Conservation (phyloP, 2,329 filamentous ascomycete species). For the Colletotrichum chrysophilum region DNA sequence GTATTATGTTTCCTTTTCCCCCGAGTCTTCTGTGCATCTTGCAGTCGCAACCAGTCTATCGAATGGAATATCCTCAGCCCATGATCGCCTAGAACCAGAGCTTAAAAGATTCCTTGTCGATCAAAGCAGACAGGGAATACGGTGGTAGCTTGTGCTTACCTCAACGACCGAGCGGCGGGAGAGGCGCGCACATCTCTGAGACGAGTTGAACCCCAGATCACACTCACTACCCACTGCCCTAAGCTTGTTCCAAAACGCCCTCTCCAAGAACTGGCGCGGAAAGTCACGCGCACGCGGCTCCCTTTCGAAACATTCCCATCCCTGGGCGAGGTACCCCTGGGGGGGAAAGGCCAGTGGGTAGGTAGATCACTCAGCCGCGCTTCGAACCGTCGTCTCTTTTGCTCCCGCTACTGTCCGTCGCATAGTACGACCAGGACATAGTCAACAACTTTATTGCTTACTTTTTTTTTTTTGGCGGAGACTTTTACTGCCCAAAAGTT, state of each 20-base stretch:
- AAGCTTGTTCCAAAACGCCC: slow-evolving; percentile 2
- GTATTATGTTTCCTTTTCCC: background rate
- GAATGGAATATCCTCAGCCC: background rate
- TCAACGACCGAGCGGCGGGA: background rate
- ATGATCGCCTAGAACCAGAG: background rate
- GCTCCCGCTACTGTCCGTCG: background rate
- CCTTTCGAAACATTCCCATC: slow-evolving; percentile 17
- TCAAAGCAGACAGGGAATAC: background rate
- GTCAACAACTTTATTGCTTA: slow-evolving; percentile 4
- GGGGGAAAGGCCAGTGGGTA: background rate
- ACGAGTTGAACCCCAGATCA: slow-evolving; percentile 16
- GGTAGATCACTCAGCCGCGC: slow-evolving; percentile 1
- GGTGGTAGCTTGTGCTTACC: background rate
- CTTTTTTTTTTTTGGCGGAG: background rate
- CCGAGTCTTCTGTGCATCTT: background rate
- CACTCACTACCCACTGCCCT: background rate
- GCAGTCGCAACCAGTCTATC: background rate
- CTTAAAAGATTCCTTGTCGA: background rate
- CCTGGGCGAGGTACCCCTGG: background rate
- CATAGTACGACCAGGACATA: background rate
- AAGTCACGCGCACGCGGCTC: slow-evolving; percentile 11
- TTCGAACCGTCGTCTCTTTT: background rate
- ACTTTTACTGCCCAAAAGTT: background rate
- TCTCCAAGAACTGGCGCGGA: background rate
- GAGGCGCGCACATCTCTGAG: background rate